Evolutionary conservation across 805 yeast species (phyloP).

Genomic region (Cyberlindnera americana): DNA sequence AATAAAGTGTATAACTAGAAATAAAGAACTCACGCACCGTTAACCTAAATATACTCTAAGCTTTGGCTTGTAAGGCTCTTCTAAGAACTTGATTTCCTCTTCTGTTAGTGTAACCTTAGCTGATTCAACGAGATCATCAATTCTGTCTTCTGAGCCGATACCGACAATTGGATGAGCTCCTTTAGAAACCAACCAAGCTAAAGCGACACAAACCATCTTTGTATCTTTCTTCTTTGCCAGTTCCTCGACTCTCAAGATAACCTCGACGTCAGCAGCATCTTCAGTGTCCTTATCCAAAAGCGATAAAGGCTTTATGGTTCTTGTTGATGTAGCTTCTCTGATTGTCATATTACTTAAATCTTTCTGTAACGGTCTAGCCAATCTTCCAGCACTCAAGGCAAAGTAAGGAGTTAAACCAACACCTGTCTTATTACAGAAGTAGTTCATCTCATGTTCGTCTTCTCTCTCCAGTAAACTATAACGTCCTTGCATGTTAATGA

Average conservation of each 20-base stretch:
- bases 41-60: constrained; percentile 7
- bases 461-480: constrained; percentile 54
- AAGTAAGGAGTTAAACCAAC: constrained; percentile 62
- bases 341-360: constrained; percentile 6
- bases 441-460: constrained; percentile 60
- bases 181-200: constrained; percentile 50
- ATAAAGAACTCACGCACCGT: too few relatives aligned
- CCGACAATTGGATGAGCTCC: constrained; percentile 58
- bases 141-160: constrained; percentile 41
- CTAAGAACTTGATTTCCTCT: constrained; percentile 20
- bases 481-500: constrained; percentile 55
- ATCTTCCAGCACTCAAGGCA: constrained; percentile 51
- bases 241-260: constrained; percentile 51
- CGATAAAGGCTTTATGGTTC: background rate
- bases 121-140: constrained; percentile 49
- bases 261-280: constrained; percentile 28
- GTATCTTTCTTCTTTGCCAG: constrained; percentile 43
- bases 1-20: too few relatives aligned
- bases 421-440: constrained; percentile 47
- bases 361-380: constrained; percentile 44
- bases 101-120: constrained; percentile 34
- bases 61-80: constrained; percentile 23
- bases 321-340: constrained; percentile 7
- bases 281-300: constrained; percentile 4
- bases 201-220: constrained; percentile 49